Percentiles rank a stretch among this genome's conserved stretches.
Conservation (phyloP, 1,284 basidiomycete genomes). For the Trametes pubescens region DNA sequence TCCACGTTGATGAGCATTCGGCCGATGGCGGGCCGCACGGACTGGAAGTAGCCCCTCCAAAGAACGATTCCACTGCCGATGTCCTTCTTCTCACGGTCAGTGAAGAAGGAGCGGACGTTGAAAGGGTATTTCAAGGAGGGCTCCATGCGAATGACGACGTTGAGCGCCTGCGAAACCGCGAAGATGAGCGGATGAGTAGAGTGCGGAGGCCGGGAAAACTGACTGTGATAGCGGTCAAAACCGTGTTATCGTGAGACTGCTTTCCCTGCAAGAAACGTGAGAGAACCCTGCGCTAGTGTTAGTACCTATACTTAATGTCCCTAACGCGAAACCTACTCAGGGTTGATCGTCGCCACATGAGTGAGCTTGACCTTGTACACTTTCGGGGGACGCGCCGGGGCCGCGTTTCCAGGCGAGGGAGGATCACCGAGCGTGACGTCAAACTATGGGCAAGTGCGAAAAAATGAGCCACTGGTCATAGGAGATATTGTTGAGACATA, state of each 20-base stretch:
- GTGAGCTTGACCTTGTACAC: constrained; percentile 69
- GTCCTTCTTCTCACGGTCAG: constrained; percentile 64
- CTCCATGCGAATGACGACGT: constrained; percentile 80
- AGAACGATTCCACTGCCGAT: constrained; percentile 74
- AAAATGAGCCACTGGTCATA: constrained; percentile 4
- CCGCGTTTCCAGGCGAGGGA: constrained; percentile 27
- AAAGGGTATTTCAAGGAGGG: constrained; percentile 75
- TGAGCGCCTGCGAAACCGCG: constrained; percentile 60
- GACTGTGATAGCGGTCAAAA: constrained; percentile 78
- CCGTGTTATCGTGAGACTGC: constrained; percentile 72
- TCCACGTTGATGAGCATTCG: constrained; percentile 80
- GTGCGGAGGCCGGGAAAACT: constrained; percentile 21
- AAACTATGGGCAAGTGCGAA: constrained; percentile 53
- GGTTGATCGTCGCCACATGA: constrained; percentile 78
- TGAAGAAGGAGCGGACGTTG: constrained; percentile 82
- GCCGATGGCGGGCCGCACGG: constrained; percentile 72
- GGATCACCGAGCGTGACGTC: constrained; percentile 59
- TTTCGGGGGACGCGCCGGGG: constrained; percentile 50
- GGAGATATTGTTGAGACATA: constrained; percentile 33
- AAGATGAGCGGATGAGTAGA: constrained; percentile 19
- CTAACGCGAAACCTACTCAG: constrained; percentile 59
- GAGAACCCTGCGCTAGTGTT: constrained; percentile 56
- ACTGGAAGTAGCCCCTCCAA: constrained; percentile 82
- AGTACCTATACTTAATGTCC: constrained; percentile 14
- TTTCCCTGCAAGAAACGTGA: constrained; percentile 70